phyloP scores from a whole-genome alignment of 495 filamentous ascomycete genomes.

The Tuber umbilicatum region DNA sequence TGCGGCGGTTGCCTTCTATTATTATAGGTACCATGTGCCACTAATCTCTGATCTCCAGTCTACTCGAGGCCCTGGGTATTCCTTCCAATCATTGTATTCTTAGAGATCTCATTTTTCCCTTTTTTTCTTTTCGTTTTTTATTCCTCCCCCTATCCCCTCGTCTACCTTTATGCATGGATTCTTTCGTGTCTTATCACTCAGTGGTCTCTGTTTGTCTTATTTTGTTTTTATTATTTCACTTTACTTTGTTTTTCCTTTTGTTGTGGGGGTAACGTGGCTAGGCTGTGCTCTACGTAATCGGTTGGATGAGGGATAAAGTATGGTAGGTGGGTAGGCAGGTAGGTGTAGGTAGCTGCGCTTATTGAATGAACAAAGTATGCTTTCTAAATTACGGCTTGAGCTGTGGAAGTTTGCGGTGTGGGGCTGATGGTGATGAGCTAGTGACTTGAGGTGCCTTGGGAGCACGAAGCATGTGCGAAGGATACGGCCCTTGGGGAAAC shows the following conservation, averaged over 20 bases:
- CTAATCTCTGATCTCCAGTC: neutral
- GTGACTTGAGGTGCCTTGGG: neutral
- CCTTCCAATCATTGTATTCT: neutral
- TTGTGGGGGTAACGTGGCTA: neutral
- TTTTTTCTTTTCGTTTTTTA: slow-evolving; percentile 20
- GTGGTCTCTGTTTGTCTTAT: neutral
- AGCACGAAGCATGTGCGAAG: neutral
- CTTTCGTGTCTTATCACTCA: slow-evolving; percentile 34
- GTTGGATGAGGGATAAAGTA: neutral
- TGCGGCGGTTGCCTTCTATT: neutral
- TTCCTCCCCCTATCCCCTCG: slow-evolving; percentile 35
- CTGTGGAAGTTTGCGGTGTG: neutral
- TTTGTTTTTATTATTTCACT: neutral
- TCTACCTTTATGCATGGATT: neutral
- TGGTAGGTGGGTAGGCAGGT: neutral
- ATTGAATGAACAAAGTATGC: slow-evolving; percentile 2
- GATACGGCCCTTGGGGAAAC: neutral
- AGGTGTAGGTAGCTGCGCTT: neutral
- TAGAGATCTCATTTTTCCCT: slow-evolving; percentile 2
- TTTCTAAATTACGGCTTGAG: neutral
- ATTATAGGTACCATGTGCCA: neutral
- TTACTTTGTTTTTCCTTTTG: neutral
- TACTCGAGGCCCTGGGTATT: neutral
- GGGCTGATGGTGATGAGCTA: neutral
- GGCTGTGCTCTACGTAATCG: neutral